A percentile compares a stretch with the other conserved stretches of the same genome.
These are phyloP conservation scores for Diaporthe longicolla DNA, from an alignment of 2,329 filamentous ascomycete species.

Conservation along the genomic window DNA sequence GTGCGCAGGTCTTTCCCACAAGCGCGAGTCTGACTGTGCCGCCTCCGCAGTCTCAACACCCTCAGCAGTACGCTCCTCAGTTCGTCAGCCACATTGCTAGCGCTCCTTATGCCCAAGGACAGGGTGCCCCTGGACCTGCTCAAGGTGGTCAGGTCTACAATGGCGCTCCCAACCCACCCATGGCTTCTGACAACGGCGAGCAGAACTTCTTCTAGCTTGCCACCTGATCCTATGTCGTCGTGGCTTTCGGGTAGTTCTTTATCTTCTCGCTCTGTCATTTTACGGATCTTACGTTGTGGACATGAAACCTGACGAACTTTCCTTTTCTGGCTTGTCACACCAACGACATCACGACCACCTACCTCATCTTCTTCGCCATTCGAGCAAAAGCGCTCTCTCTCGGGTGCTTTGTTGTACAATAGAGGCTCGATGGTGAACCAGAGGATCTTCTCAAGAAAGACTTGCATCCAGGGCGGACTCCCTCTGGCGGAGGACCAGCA, in stretches of 20 bases:
- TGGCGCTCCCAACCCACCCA: slow-evolving; percentile 45
- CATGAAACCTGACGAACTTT: slow-evolving; percentile 37
- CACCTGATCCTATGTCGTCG: neutral
- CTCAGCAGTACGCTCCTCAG: slow-evolving; percentile 44
- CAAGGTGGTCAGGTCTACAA: slow-evolving; percentile 45
- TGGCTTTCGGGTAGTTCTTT: neutral
- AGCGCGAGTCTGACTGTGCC: slow-evolving; percentile 44
- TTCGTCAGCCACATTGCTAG: slow-evolving; percentile 37
- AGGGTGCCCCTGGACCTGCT: slow-evolving; percentile 36
- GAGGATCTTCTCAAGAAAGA: slow-evolving; percentile 34
- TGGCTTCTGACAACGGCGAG: slow-evolving; percentile 42
- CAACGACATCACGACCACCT: slow-evolving; percentile 43
- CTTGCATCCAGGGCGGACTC: slow-evolving; percentile 28
- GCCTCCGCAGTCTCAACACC: slow-evolving; percentile 45
- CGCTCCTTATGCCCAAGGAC: slow-evolving; percentile 28
- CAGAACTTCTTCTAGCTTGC: slow-evolving; percentile 48
- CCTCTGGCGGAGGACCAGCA: slow-evolving; percentile 21
- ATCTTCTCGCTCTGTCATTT: slow-evolving; percentile 34
- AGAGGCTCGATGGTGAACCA: slow-evolving; percentile 37
- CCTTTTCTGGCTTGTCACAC: slow-evolving; percentile 45
- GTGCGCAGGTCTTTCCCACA: slow-evolving; percentile 44
- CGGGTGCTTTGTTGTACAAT: slow-evolving; percentile 43
- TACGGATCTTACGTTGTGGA: slow-evolving; percentile 36
- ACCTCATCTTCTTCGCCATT: slow-evolving; percentile 43
- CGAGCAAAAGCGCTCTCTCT: slow-evolving; percentile 39